These are phyloP conservation scores for Logfia minima DNA, from an alignment of 129 eudicot genomes.

Conservation along the genomic window DNA sequence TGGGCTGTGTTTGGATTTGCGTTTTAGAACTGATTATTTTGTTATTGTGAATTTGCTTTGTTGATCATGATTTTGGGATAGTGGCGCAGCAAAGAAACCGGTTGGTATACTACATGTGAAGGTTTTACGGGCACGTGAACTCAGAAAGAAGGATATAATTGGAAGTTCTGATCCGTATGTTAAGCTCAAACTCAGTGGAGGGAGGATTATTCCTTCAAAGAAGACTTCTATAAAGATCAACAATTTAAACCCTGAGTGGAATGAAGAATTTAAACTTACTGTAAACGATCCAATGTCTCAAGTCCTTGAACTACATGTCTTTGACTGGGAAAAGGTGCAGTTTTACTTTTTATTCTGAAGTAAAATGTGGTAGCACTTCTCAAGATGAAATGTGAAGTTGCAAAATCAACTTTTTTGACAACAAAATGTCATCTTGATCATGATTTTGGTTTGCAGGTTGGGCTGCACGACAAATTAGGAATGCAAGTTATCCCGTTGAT, in stretches of 20 bases:
- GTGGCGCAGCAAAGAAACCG: slow-evolving; percentile 61
- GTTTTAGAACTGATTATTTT: neutral
- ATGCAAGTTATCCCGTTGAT: slow-evolving; percentile 63
- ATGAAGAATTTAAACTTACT: slow-evolving; percentile 58
- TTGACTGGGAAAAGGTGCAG: slow-evolving; percentile 68
- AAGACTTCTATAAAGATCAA: slow-evolving; percentile 51
- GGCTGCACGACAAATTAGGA: slow-evolving; percentile 57
- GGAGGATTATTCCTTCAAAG: slow-evolving; percentile 48
- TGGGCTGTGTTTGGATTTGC: neutral
- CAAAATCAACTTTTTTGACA: neutral
- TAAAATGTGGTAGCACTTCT: neutral
- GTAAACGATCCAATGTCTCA: slow-evolving; percentile 61
- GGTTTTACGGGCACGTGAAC: slow-evolving; percentile 51
- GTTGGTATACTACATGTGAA: slow-evolving; percentile 60
- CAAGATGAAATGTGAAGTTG: neutral
- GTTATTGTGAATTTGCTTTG: neutral
- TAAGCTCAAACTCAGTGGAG: slow-evolving; percentile 57
- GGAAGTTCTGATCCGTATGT: slow-evolving; percentile 68
- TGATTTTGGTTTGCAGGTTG: slow-evolving; percentile 41
- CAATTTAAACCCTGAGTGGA: slow-evolving; percentile 64
- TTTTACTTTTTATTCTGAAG: neutral
- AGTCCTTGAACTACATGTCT: slow-evolving; percentile 55
- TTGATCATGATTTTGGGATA: slow-evolving; percentile 22
- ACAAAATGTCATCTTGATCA: slow-evolving; percentile 9
- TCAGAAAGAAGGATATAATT: slow-evolving; percentile 52